Conservation (phyloP, 2,329 filamentous ascomycete species). For the Claviceps purpurea region DNA sequence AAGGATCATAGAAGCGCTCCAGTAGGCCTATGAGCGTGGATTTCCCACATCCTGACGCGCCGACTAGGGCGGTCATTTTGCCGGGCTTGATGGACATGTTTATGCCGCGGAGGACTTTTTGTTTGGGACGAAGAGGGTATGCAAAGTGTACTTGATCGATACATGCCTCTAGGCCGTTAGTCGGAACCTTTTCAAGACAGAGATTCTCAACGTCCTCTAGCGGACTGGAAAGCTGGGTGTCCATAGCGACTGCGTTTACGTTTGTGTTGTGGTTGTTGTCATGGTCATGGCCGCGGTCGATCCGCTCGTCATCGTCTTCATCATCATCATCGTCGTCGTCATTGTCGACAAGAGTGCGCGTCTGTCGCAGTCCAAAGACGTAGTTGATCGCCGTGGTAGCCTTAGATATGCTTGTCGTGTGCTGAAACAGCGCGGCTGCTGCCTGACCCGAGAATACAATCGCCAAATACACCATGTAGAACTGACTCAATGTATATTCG, state of each 20-base stretch:
- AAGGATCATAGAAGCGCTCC: slow-evolving; percentile 14
- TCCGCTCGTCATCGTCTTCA: slow-evolving; percentile 13
- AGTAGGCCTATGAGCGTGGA: slow-evolving; percentile 17
- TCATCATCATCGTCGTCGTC: slow-evolving; percentile 9
- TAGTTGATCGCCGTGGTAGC: slow-evolving; percentile 34
- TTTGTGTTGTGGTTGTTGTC: slow-evolving; percentile 5
- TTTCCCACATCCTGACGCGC: slow-evolving; percentile 12
- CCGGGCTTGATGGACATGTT: slow-evolving; percentile 24
- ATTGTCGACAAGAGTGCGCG: slow-evolving; percentile 18
- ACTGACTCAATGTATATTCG: slow-evolving; percentile 32
- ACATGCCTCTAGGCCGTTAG: slow-evolving; percentile 20
- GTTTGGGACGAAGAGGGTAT: slow-evolving; percentile 33
- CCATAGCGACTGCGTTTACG: slow-evolving; percentile 10
- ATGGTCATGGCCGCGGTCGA: neutral
- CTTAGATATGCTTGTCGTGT: slow-evolving; percentile 38
- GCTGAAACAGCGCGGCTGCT: slow-evolving; percentile 26
- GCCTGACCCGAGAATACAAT: slow-evolving; percentile 33
- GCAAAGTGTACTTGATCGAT: slow-evolving; percentile 42
- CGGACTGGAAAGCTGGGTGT: neutral
- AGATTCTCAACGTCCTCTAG: neutral
- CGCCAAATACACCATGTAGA: slow-evolving; percentile 39
- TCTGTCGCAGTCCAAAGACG: slow-evolving; percentile 27
- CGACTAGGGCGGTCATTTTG: slow-evolving; percentile 3
- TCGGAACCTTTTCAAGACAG: slow-evolving; percentile 12
- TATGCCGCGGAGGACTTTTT: slow-evolving; percentile 24